Evolutionary conservation across 805 yeast genomes (phyloP).

Genomic region (Hanseniaspora clermontiae): DNA sequence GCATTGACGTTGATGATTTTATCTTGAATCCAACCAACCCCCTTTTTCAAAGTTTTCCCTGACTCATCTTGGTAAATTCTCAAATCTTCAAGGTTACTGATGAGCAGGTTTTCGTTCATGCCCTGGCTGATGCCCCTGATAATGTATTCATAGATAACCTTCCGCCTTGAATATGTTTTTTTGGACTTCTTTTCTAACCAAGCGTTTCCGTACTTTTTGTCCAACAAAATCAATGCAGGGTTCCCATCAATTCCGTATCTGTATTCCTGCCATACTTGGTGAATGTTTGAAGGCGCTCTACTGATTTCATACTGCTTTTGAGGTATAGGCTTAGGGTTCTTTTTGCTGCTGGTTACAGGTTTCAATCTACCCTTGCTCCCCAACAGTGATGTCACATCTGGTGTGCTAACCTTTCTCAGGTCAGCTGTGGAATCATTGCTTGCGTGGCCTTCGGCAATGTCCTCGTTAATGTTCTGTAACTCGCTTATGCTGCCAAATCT

Average conservation of each 20-base stretch:
- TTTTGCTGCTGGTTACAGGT: neutral
- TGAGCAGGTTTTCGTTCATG: constrained; percentile 27
- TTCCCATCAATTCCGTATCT: constrained; percentile 31
- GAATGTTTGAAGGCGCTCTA: constrained; percentile 12
- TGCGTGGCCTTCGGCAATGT: neutral
- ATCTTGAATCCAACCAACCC: constrained; percentile 30
- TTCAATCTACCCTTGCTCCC: constrained; percentile 5
- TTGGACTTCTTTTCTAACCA: constrained; percentile 32
- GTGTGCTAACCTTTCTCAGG: constrained; percentile 2
- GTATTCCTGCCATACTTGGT: constrained; percentile 30
- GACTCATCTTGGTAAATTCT: constrained; percentile 25
- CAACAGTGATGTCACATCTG: constrained; percentile 2
- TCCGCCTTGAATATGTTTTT: constrained; percentile 29
- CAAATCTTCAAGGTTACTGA: constrained; percentile 23
- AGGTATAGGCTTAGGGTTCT: constrained; percentile 5
- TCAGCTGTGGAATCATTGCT: neutral
- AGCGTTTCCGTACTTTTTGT: constrained; percentile 31
- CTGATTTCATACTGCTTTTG: constrained; percentile 3
- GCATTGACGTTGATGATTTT: constrained; percentile 6
- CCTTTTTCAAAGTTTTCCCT: constrained; percentile 26
- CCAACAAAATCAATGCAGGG: constrained; percentile 33
- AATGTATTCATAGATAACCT: constrained; percentile 28
- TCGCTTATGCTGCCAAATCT: neutral
- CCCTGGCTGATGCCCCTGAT: constrained; percentile 26
- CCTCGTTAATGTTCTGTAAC: neutral